Evolutionary conservation across 2,329 filamentous ascomycete species (phyloP).

Genomic region (Cadophora luteo-olivacea): DNA sequence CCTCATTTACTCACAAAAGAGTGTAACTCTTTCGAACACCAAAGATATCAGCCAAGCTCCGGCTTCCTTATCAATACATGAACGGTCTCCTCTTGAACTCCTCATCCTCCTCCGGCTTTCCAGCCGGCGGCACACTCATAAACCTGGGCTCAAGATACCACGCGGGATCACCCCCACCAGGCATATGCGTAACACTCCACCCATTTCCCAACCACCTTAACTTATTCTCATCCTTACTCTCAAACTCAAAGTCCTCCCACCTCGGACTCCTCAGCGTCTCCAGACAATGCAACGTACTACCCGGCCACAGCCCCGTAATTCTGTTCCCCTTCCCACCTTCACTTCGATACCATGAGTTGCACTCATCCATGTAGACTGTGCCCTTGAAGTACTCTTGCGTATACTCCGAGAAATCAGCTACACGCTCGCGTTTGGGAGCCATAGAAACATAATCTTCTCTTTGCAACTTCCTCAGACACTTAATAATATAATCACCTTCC

Average conservation of each 20-base stretch:
- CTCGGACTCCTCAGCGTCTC: slow-evolving; percentile 56
- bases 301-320: slow-evolving; percentile 52
- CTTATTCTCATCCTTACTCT: slow-evolving; percentile 46
- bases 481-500: slow-evolving; percentile 39
- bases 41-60: not conserved
- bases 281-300: slow-evolving; percentile 48
- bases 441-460: slow-evolving; percentile 55
- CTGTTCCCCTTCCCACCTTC: slow-evolving; percentile 48
- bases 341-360: slow-evolving; percentile 39
- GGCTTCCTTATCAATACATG: slow-evolving; percentile 42
- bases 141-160: slow-evolving; percentile 51
- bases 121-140: slow-evolving; percentile 47
- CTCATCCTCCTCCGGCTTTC: slow-evolving; percentile 48
- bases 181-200: slow-evolving; percentile 50
- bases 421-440: slow-evolving; percentile 52
- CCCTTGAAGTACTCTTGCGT: slow-evolving; percentile 58
- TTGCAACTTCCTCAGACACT: slow-evolving; percentile 47
- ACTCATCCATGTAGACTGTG: slow-evolving; percentile 56
- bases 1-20: too few species aligned
- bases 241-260: slow-evolving; percentile 58
- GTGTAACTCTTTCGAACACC: not conserved
- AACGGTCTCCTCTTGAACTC: slow-evolving; percentile 47
- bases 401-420: slow-evolving; percentile 58
- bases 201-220: slow-evolving; percentile 53
- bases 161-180: slow-evolving; percentile 47